phyloP scores from a whole-genome alignment of 2,329 filamentous ascomycete species.

The Calonectria pteridis region DNA sequence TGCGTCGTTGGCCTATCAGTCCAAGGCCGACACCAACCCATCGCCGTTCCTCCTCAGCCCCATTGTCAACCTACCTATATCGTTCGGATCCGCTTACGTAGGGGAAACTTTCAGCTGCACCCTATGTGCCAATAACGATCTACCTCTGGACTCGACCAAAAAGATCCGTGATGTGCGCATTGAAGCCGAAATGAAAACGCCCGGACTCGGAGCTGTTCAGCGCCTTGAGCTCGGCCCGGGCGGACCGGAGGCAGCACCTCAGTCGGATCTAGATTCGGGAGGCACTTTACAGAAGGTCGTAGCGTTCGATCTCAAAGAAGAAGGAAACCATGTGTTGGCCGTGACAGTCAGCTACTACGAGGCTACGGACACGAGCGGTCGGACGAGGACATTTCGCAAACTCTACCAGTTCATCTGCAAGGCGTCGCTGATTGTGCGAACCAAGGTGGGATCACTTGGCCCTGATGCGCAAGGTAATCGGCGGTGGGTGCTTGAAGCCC shows the following conservation, averaged over 20 bases:
- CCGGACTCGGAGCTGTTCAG: slow-evolving; percentile 68
- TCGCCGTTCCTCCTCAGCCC: slow-evolving; percentile 71
- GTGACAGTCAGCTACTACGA: slow-evolving; percentile 97
- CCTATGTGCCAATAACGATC: slow-evolving; percentile 94
- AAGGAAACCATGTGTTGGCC: slow-evolving; percentile 92
- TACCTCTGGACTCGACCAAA: slow-evolving; percentile 49
- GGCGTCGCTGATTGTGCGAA: slow-evolving; percentile 88
- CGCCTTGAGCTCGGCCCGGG: slow-evolving; percentile 71
- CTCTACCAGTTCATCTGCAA: slow-evolving; percentile 97
- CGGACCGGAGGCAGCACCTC: slow-evolving; percentile 29
- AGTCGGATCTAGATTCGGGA: slow-evolving; percentile 67
- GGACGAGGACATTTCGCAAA: slow-evolving; percentile 90
- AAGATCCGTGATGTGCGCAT: slow-evolving; percentile 83
- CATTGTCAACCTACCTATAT: slow-evolving; percentile 85
- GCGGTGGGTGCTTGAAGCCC: slow-evolving; percentile 87
- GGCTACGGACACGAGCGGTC: slow-evolving; percentile 76
- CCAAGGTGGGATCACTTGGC: slow-evolving; percentile 79
- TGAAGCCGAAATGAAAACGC: slow-evolving; percentile 95
- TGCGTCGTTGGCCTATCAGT: slow-evolving; percentile 80
- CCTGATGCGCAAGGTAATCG: slow-evolving; percentile 46
- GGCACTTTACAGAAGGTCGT: slow-evolving; percentile 85
- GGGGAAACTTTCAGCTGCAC: slow-evolving; percentile 96
- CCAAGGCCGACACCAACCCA: slow-evolving; percentile 59
- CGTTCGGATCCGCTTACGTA: slow-evolving; percentile 95
- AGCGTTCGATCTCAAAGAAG: slow-evolving; percentile 89